A percentile compares a stretch with the other conserved stretches of the same genome.
Conservation (phyloP, 2,329 filamentous ascomycete species). For the Stachybotrys elegans region DNA sequence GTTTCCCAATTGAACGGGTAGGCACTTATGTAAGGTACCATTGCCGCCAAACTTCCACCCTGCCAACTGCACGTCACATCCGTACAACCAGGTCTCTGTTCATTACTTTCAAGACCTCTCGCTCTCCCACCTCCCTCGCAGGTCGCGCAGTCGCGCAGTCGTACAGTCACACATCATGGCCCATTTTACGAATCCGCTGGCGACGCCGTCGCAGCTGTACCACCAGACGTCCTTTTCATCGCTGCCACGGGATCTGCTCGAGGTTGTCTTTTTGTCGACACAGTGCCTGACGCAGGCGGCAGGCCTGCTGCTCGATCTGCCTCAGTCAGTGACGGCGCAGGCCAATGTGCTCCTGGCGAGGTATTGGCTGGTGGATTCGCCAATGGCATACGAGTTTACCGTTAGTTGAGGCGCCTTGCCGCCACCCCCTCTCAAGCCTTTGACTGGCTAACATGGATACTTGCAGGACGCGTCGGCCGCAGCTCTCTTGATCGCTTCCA, state of each 20-base stretch:
- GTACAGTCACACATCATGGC: conserved; percentile 40
- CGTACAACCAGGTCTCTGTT: too few relatives aligned
- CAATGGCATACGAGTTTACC: conserved; percentile 54
- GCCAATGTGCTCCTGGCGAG: conserved; percentile 78
- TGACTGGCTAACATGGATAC: too few relatives aligned
- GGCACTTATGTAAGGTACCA: too few relatives aligned
- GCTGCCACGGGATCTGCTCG: conserved; percentile 64
- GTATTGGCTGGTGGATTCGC: conserved; percentile 64
- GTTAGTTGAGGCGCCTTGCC: conserved; percentile 23
- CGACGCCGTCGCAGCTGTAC: conserved; percentile 65
- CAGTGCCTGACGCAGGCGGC: conserved; percentile 73
- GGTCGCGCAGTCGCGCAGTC: not conserved
- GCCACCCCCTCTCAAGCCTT: conserved; percentile 1
- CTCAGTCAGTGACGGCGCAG: conserved; percentile 80
- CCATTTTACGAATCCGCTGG: conserved; percentile 66
- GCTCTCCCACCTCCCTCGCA: too few relatives aligned
- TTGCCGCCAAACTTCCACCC: too few relatives aligned
- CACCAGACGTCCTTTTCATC: conserved; percentile 48
- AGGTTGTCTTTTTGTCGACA: conserved; percentile 65
- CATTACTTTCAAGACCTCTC: too few relatives aligned
- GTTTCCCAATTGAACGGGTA: too few relatives aligned
- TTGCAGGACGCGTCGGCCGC: conserved; percentile 78
- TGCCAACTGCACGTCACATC: too few relatives aligned
- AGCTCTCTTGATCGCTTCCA: conserved; percentile 73
- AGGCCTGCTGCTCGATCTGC: conserved; percentile 74